Evolutionary conservation across 2,329 filamentous ascomycete genomes (phyloP).

Genomic region (Chaetothyriales sp.): DNA sequence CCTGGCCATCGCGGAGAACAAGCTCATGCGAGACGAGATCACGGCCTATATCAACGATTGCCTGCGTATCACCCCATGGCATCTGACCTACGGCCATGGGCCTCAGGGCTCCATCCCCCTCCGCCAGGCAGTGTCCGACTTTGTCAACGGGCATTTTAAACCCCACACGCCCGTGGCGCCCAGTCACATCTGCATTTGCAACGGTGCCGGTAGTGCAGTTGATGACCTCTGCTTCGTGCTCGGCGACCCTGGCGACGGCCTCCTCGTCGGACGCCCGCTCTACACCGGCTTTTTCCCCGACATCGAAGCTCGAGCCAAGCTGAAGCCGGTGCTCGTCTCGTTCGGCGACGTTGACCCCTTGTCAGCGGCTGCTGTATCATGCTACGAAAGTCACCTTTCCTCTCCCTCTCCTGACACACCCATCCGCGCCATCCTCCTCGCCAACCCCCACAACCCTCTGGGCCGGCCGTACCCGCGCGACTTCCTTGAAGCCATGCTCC

Average conservation of each 20-base stretch:
- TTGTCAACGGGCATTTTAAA: conserved; percentile 22
- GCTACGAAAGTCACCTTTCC: conserved; percentile 33
- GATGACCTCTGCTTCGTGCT: conserved; percentile 32
- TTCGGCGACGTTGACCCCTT: conserved; percentile 23
- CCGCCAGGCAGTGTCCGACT: conserved; percentile 18
- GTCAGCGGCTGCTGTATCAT: conserved; percentile 26
- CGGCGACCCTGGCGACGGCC: conserved; percentile 32
- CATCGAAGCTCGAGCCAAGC: conserved; percentile 31
- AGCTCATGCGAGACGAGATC: conserved; percentile 13
- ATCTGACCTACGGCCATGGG: conserved; percentile 27
- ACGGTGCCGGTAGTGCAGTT: conserved; percentile 20
- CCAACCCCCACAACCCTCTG: conserved; percentile 40
- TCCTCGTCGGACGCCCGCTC: conserved; percentile 33
- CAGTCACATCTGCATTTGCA: conserved; percentile 22
- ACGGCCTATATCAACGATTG: conserved; percentile 8
- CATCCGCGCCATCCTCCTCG: conserved; percentile 33
- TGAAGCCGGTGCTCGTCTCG: conserved; percentile 13
- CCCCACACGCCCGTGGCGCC: conserved; percentile 19
- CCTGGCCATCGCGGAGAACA: conserved; percentile 14
- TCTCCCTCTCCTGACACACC: conserved; percentile 24
- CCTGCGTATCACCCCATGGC: conserved; percentile 8
- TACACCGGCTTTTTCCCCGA: conserved; percentile 39
- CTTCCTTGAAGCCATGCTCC: conserved; percentile 31
- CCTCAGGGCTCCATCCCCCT: conserved; percentile 21
- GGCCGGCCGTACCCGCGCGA: conserved; percentile 34